phyloP scores from a whole-genome alignment of 768 basidiomycete genomes.

The Erythrobasidium yunnanense region DNA sequence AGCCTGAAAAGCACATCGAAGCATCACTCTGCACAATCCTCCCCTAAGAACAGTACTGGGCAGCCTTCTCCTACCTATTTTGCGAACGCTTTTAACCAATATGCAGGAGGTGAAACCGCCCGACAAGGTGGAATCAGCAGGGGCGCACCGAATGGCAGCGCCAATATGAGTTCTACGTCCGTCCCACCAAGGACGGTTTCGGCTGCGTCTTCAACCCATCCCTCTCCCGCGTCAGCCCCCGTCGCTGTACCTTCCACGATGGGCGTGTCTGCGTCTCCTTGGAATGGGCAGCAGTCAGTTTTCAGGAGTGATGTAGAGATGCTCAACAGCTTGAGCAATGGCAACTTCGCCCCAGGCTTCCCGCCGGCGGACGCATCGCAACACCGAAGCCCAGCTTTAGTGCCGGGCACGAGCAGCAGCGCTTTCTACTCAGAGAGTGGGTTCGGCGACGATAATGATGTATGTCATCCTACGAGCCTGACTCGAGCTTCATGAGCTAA shows the following conservation, averaged over 20 bases:
- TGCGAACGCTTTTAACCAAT: not conserved
- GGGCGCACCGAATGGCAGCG: too few species aligned
- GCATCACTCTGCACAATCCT: too few species aligned
- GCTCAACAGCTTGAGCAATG: too few species aligned
- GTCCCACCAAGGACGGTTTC: too few species aligned
- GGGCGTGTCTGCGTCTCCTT: too few species aligned
- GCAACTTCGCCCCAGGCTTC: too few species aligned
- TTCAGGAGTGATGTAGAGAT: too few species aligned
- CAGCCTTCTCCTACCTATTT: not conserved
- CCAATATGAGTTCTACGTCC: too few species aligned
- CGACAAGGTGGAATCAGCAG: not conserved
- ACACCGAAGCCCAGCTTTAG: not conserved
- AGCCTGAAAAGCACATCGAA: too few species aligned
- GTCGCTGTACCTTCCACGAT: conserved; percentile 4
- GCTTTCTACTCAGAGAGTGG: conserved; percentile 6
- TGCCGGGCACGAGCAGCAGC: conserved; percentile 15
- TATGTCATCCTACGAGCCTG: not conserved
- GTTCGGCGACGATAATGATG: conserved; percentile 4
- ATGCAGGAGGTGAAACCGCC: not conserved
- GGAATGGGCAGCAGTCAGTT: too few species aligned
- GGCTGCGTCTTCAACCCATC: not conserved
- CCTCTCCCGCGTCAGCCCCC: not conserved
- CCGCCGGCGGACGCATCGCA: too few species aligned
- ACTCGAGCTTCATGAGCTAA: not conserved
- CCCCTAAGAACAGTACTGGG: not conserved